Base-by-base conservation (phyloP, 208 protist genomes). In the Tritrichomonas musculus region DNA sequence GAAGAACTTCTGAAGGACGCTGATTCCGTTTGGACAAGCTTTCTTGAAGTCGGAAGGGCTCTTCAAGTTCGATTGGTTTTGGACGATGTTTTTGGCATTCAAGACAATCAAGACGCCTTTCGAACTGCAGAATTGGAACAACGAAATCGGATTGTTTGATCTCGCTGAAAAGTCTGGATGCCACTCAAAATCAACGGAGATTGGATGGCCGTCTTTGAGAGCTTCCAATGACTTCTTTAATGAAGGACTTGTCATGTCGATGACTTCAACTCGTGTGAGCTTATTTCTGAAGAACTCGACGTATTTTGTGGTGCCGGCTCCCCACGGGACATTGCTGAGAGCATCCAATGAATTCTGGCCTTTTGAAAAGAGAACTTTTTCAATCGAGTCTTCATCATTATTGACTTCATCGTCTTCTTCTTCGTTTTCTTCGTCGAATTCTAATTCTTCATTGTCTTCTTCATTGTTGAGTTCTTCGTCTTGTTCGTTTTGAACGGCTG, bases 171-270 rank as follows among this genome's bases (percentile, higher is more conserved):
- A 60, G 27, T 88, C 47, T 39, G 41, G 77, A 14, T 53, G 20
- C 77, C 77, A 88, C 57, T 88, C 77, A 14, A 88, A 88, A 57
- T 88, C 77, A 50, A 57, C 13, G 33, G 47, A 33, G 39, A 88
- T 88, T 9, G 25, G n/a, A 39, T 57, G 0, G 0, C 77, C 77
- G 57, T 88, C 77, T 5, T 39, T 39, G 20, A 57, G 4, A 39
- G 11, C n/a, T 33, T 53, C 27, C 1, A 88, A 11, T 88, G 13
- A 57, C 39, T 88, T 3, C 57, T 53, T 27, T 39, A 88, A 30
- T 11, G 47, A 44, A 4, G 73, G 41, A 82, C 50, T 50, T 22
- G n/a, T 1, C 3, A 50, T 50, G 4, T 25, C n/a, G 30, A 82
- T 82, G 47, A 82, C 73, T 50, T 47, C 17, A 20, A 82, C 73